Percentiles rank a stretch among this genome's conserved stretches.
Evolutionary conservation across 2,329 filamentous ascomycete genomes (phyloP).

Genomic region (Hymenoscyphus repandus): DNA sequence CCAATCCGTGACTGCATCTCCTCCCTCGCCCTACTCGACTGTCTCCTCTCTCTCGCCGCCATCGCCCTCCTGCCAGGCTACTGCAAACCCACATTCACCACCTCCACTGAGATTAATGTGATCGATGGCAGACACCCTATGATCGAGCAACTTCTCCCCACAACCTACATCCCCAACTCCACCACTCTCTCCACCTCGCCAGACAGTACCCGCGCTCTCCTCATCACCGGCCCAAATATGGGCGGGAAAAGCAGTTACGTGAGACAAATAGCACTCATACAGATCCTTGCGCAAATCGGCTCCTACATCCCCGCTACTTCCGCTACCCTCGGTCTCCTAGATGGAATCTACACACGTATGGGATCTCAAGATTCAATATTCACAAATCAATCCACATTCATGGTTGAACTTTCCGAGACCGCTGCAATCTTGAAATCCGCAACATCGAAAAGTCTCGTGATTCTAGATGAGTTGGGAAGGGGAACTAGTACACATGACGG

Average conservation of each 20-base stretch:
- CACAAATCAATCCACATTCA: constrained; percentile 91
- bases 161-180: constrained; percentile 87
- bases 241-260: constrained; percentile 98
- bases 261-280: constrained; percentile 82
- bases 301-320: constrained; percentile 83
- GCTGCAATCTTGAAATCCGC: constrained; percentile 85
- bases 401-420: constrained; percentile 95
- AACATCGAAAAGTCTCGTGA: constrained; percentile 76
- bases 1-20: constrained; percentile 83
- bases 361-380: constrained; percentile 93
- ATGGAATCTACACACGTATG: constrained; percentile 95
- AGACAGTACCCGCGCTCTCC: constrained; percentile 50
- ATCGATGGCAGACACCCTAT: constrained; percentile 83
- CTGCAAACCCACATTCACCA: constrained; percentile 64
- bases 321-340: constrained; percentile 72
- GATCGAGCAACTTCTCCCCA: constrained; percentile 83
- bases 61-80: constrained; percentile 87
- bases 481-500: constrained; percentile 95
- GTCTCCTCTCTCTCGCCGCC: constrained; percentile 77
- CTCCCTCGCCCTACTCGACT: constrained; percentile 81
- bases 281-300: constrained; percentile 91
- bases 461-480: constrained; percentile 89
- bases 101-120: constrained; percentile 63
- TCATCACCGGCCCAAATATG: constrained; percentile 98
- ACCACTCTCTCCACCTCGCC: constrained; percentile 62